phyloP scores from a whole-genome alignment of 345 rosid species.

The Aegle marmelos region DNA sequence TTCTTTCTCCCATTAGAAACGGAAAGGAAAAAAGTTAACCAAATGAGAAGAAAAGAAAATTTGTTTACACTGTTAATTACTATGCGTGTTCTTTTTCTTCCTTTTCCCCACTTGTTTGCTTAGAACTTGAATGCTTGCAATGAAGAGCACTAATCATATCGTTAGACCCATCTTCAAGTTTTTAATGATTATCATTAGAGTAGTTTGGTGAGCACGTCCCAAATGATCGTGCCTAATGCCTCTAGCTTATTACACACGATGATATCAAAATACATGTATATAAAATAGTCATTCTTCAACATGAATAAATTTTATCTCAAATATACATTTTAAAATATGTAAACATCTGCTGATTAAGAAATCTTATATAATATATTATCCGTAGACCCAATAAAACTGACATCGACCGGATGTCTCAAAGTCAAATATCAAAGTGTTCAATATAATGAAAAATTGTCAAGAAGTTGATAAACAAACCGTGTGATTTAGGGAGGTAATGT shows the following conservation, averaged over 20 bases:
- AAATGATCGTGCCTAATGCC: no score
- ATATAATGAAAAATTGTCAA: background rate
- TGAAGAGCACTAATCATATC: background rate
- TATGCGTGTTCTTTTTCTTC: background rate
- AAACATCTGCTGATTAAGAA: no score
- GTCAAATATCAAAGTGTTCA: background rate
- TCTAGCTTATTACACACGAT: no score
- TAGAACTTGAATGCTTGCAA: background rate
- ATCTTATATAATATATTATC: background rate
- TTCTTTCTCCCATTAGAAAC: conserved; percentile 12
- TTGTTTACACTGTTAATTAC: background rate
- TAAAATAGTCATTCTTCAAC: no score
- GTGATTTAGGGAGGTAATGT: background rate
- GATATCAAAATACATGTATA: no score
- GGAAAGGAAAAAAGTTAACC: background rate
- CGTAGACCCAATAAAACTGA: background rate
- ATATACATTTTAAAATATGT: background rate
- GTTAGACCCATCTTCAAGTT: background rate
- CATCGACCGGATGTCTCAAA: background rate
- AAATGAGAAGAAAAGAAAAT: conserved; percentile 14
- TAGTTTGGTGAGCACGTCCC: background rate
- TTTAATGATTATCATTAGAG: background rate
- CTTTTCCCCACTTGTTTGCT: background rate
- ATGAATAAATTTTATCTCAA: no score
- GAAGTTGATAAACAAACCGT: background rate